These are phyloP conservation scores for Syncephalis fuscata DNA, from an alignment of 371 early-diverging fungal genomes.

Conservation along the genomic window DNA sequence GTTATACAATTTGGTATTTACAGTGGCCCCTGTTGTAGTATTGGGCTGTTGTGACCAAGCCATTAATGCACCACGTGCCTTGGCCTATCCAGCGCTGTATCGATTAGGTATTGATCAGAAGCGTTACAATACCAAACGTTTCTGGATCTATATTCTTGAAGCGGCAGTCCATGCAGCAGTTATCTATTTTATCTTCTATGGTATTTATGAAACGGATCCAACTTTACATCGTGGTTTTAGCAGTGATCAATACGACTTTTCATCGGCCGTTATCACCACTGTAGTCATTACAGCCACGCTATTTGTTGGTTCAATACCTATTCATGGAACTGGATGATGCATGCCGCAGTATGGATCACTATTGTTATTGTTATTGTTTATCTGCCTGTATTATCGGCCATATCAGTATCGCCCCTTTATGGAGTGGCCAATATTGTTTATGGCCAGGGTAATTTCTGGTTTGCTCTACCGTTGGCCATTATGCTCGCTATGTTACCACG, in stretches of 20 bases:
- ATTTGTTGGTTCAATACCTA: constrained; percentile 51
- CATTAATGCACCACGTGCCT: constrained; percentile 28
- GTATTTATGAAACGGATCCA: constrained; percentile 18
- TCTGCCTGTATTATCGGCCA: constrained; percentile 27
- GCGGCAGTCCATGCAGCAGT: constrained; percentile 54
- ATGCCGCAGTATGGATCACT: constrained; percentile 12
- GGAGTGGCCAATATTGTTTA: constrained; percentile 38
- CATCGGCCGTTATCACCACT: constrained; percentile 37
- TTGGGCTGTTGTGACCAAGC: constrained; percentile 43
- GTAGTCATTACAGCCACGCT: constrained; percentile 52
- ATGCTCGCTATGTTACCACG: constrained; percentile 44
- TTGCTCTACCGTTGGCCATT: constrained; percentile 32
- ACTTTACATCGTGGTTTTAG: constrained; percentile 18
- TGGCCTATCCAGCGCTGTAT: constrained; percentile 47
- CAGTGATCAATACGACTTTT: constrained; percentile 28
- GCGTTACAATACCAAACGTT: constrained; percentile 34
- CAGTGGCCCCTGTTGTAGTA: constrained; percentile 46
- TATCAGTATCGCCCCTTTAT: constrained; percentile 41
- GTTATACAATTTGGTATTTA: constrained; percentile 65
- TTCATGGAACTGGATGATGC: constrained; percentile 58
- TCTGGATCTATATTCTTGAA: constrained; percentile 45
- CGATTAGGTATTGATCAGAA: constrained; percentile 35
- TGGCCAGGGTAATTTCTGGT: constrained; percentile 49
- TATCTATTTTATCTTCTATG: constrained; percentile 37
- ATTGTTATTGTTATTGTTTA: constrained; percentile 24